These are phyloP conservation scores for Solanum aculeatissimum DNA, from an alignment of 305 asterid species.

Conservation along the genomic window DNA sequence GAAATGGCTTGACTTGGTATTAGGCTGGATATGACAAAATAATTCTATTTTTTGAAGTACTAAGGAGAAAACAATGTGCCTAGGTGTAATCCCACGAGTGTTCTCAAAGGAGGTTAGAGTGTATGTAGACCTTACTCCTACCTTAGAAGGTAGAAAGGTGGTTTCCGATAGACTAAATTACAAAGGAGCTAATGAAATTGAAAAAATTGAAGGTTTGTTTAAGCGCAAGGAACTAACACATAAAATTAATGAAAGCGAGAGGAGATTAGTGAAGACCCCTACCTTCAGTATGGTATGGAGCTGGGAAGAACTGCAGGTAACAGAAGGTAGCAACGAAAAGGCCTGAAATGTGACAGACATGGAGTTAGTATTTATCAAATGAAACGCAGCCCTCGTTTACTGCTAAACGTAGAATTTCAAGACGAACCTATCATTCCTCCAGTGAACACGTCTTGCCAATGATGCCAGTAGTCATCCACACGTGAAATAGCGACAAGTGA, in stretches of 20 bases:
- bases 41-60: background rate
- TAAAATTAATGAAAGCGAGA: background rate
- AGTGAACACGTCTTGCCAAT: slow-evolving; percentile 93
- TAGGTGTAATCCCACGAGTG: too few relatives aligned
- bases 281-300: slow-evolving; percentile 72
- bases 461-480: slow-evolving; percentile 94
- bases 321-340: slow-evolving; percentile 46
- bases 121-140: too few relatives aligned
- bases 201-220: background rate
- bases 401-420: background rate
- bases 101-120: too few relatives aligned
- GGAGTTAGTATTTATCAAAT: background rate
- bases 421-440: slow-evolving; percentile 65
- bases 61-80: background rate
- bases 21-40: background rate
- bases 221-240: background rate
- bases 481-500: slow-evolving; percentile 82
- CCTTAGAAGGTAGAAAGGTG: too few relatives aligned
- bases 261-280: background rate
- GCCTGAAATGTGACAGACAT: slow-evolving; percentile 21
- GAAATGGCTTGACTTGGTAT: background rate
- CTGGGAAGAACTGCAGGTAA: slow-evolving; percentile 81
- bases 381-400: background rate
- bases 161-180: too few relatives aligned
- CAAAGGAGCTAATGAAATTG: background rate